A percentile compares a stretch with the other conserved stretches of the same genome.
phyloP scores from a whole-genome alignment of 2,329 filamentous ascomycete species.

The Tolypocladium capitatum region DNA sequence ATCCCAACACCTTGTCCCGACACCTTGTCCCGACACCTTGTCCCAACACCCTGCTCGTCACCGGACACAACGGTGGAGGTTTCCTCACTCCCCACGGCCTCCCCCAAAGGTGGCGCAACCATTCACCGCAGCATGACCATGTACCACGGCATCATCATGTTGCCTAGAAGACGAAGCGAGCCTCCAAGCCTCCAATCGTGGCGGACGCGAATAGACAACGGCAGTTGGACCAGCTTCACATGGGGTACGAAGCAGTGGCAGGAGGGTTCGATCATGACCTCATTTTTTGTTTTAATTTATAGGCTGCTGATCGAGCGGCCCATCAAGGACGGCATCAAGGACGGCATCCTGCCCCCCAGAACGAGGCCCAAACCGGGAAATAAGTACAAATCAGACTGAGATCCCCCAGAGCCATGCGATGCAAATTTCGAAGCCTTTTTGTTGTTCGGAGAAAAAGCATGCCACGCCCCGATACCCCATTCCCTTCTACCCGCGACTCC shows the following conservation, averaged over 20 bases:
- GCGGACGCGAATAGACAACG: neutral
- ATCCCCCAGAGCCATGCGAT: conserved; percentile 25
- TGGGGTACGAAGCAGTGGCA: neutral
- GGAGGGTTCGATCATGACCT: conserved; percentile 21
- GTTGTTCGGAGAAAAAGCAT: conserved; percentile 22
- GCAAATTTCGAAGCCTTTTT: conserved; percentile 22
- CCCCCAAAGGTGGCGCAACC: no score
- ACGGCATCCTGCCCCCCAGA: conserved; percentile 19
- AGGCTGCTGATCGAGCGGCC: conserved; percentile 19
- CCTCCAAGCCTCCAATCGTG: neutral
- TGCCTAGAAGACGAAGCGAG: neutral
- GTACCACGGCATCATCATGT: neutral
- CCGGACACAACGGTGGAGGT: no score
- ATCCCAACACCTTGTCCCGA: neutral
- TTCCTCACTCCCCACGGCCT: no score
- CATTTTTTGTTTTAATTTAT: conserved; percentile 19
- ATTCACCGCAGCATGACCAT: no score
- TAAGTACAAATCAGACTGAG: conserved; percentile 25
- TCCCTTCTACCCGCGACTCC: conserved; percentile 2
- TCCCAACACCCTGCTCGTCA: no score
- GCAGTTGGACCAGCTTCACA: neutral
- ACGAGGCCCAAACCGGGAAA: conserved; percentile 22
- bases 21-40: no score
- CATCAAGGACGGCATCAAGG: conserved; percentile 16
- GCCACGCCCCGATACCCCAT: conserved; percentile 22